A percentile compares a stretch with the other conserved stretches of the same genome.
Conservation (phyloP, 805 yeast genomes). For the Hanseniaspora valbyensis region DNA sequence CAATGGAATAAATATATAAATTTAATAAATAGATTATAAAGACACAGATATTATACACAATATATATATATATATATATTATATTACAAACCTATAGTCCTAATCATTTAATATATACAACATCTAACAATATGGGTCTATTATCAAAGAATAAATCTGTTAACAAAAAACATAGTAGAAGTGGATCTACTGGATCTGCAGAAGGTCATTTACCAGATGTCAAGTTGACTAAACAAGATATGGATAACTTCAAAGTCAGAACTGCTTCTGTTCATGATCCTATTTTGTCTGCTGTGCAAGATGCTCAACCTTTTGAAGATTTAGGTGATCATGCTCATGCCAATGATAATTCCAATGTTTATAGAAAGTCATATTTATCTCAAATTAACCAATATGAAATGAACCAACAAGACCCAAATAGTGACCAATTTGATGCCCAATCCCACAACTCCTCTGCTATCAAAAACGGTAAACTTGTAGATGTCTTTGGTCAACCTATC, state of each 20-base stretch:
- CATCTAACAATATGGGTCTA: too few species aligned
- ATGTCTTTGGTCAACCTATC: conserved; percentile 79
- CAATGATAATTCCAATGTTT: conserved; percentile 25
- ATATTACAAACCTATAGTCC: too few species aligned
- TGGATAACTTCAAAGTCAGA: conserved; percentile 47
- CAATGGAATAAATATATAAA: too few species aligned
- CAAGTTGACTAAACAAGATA: conserved; percentile 42
- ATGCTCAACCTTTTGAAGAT: conserved; percentile 88
- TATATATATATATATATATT: too few species aligned
- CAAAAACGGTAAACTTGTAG: conserved; percentile 33
- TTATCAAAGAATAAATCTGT: conserved; percentile 33
- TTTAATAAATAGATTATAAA: too few species aligned
- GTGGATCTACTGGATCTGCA: conserved; percentile 19
- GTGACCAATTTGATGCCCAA: conserved; percentile 19
- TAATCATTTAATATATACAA: too few species aligned
- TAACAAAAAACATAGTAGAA: conserved; percentile 24
- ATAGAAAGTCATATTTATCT: conserved; percentile 30
- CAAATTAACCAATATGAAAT: conserved; percentile 18
- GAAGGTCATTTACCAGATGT: conserved; percentile 28
- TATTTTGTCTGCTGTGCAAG: conserved; percentile 84
- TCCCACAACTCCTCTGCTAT: conserved; percentile 20
- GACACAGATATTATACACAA: too few species aligned
- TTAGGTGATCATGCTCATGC: conserved; percentile 30
- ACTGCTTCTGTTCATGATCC: conserved; percentile 76
- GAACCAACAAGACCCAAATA: conserved; percentile 5